Evolutionary conservation across 73 alveolate genomes (phyloP).

Genomic region (Tetrahymena malaccensis): DNA sequence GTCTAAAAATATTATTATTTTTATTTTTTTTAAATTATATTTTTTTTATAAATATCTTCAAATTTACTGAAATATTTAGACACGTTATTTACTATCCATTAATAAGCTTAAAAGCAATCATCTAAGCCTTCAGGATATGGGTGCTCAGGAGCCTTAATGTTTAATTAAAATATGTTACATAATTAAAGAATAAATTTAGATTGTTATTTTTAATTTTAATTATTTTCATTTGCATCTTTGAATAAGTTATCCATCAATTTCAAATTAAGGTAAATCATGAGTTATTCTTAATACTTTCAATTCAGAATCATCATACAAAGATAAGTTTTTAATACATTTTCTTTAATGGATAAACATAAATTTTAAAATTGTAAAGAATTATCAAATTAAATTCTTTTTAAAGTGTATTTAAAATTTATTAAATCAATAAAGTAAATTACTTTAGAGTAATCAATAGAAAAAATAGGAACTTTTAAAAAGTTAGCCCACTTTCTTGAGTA

Average conservation of each 20-base stretch:
- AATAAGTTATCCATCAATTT: no score
- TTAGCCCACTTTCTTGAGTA: constrained; percentile 73
- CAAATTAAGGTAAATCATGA: no score
- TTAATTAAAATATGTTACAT: neutral
- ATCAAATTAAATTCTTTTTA: no score
- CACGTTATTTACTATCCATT: constrained; percentile 58
- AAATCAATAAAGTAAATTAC: neutral
- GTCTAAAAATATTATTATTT: constrained; percentile 30
- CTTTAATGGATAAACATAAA: no score
- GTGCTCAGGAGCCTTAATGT: constrained; percentile 50
- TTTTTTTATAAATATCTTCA: neutral
- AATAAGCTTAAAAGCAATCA: constrained; percentile 80
- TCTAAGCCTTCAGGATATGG: constrained; percentile 73
- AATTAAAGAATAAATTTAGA: neutral
- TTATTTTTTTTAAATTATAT: neutral
- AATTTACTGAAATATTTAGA: constrained; percentile 41
- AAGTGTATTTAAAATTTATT: no score
- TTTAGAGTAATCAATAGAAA: constrained; percentile 71
- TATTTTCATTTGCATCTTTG: no score
- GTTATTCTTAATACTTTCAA: no score
- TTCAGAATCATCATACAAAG: no score
- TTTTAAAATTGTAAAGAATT: no score
- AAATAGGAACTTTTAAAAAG: constrained; percentile 49
- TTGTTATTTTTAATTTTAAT: neutral
- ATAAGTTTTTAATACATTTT: no score